These are phyloP conservation scores for Phytophthora cactorum DNA, from an alignment of 352 stramenopile species.

Conservation along the genomic window DNA sequence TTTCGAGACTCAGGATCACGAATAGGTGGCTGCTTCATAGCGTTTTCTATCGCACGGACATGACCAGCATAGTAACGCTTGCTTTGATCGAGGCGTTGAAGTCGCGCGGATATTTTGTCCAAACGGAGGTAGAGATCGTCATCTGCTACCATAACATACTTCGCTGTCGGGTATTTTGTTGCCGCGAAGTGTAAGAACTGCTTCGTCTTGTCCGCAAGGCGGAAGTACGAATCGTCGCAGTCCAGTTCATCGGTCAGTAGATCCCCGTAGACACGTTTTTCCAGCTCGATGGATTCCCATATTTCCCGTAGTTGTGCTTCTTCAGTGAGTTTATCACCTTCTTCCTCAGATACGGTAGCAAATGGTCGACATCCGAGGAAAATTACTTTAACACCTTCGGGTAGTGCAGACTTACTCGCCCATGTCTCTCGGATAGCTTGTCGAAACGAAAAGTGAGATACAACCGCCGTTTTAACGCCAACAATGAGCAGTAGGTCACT, in stretches of 20 bases:
- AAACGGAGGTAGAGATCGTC: slow-evolving; percentile 67
- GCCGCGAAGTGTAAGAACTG: slow-evolving; percentile 49
- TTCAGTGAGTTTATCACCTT: not conserved
- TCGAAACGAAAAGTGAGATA: not conserved
- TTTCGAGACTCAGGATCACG: not conserved
- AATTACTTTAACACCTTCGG: not conserved
- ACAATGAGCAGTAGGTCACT: not conserved
- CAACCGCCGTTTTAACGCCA: not conserved
- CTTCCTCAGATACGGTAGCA: not conserved
- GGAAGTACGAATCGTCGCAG: slow-evolving; percentile 53
- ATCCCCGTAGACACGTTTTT: slow-evolving; percentile 28
- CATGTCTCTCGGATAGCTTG: not conserved
- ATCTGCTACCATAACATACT: slow-evolving; percentile 62
- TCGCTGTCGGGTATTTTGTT: not conserved
- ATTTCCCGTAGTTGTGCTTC: not conserved
- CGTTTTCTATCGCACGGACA: not conserved
- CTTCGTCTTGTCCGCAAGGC: slow-evolving; percentile 54
- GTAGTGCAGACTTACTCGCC: not conserved
- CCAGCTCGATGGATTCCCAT: slow-evolving; percentile 11
- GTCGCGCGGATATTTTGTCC: slow-evolving; percentile 7
- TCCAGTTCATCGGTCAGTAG: slow-evolving; percentile 52
- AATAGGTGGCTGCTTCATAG: not conserved
- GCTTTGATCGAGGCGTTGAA: slow-evolving; percentile 11
- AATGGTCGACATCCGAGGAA: not conserved
- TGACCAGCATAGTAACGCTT: not conserved